Percentiles rank a stretch among this genome's conserved stretches.
These are phyloP conservation scores for Cyberlindnera americana DNA, from an alignment of 805 yeast genomes.

Conservation along the genomic window DNA sequence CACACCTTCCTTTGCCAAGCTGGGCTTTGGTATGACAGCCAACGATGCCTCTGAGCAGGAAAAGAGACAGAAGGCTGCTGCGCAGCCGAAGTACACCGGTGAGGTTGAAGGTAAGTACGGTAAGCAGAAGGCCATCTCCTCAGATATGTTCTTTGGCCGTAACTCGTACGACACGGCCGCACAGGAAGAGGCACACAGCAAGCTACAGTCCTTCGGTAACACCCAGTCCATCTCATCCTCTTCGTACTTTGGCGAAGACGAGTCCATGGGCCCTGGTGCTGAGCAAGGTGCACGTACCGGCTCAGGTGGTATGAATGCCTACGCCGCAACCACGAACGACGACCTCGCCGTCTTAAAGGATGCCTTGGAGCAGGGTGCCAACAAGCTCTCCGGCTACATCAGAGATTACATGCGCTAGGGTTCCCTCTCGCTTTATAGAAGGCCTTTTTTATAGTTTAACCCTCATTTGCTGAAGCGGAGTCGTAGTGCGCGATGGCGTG, in stretches of 20 bases:
- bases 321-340: conserved; percentile 76
- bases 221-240: conserved; percentile 91
- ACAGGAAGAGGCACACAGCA: conserved; percentile 75
- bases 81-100: conserved; percentile 66
- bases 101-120: conserved; percentile 78
- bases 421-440: too few species aligned
- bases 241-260: conserved; percentile 87
- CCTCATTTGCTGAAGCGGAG: too few species aligned
- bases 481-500: too few species aligned
- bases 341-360: conserved; percentile 87
- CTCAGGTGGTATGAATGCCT: conserved; percentile 51
- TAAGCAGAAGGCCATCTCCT: conserved; percentile 87
- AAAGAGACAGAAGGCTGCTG: conserved; percentile 41
- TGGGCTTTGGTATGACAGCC: conserved; percentile 87
- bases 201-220: conserved; percentile 76
- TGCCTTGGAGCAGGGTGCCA: conserved; percentile 92
- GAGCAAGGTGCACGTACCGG: conserved; percentile 11
- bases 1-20: conserved; percentile 70
- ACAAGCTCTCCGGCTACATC: conserved; percentile 76
- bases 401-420: conserved; percentile 68
- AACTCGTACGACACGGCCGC: conserved; percentile 76
- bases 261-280: conserved; percentile 30
- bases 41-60: conserved; percentile 52
- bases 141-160: conserved; percentile 92
- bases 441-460: too few species aligned